A percentile compares a stretch with the other conserved stretches of the same genome.
These are phyloP conservation scores for Meyerozyma elateridarum DNA, from an alignment of 1,139 yeast genomes.

Conservation along the genomic window DNA sequence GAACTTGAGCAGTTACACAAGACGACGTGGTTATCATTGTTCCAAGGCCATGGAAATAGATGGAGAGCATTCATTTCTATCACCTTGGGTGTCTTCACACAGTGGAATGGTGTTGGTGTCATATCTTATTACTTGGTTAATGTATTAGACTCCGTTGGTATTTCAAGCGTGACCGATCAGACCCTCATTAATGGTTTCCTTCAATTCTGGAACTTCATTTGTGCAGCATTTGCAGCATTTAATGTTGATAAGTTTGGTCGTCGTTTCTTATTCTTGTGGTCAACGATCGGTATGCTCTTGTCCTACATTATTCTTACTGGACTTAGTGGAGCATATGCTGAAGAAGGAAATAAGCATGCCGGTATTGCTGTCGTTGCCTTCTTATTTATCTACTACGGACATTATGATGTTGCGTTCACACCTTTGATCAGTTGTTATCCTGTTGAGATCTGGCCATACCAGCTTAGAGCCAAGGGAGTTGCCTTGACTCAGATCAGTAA, in stretches of 20 bases:
- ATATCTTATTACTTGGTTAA: conserved; percentile 13
- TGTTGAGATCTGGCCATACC: conserved; percentile 27
- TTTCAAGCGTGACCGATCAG: conserved; percentile 9
- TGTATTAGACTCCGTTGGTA: conserved; percentile 13
- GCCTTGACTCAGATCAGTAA: conserved; percentile 5
- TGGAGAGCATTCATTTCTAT: conserved; percentile 8
- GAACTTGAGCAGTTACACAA: not conserved
- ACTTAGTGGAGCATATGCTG: conserved; percentile 26
- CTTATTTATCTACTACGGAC: conserved; percentile 28
- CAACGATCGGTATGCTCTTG: conserved; percentile 18
- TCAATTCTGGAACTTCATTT: too few relatives aligned
- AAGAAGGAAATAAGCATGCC: conserved; percentile 18
- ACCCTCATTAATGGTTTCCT: too few relatives aligned
- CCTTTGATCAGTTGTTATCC: conserved; percentile 22
- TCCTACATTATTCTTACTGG: conserved; percentile 30
- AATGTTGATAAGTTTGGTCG: conserved; percentile 7
- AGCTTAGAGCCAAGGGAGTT: conserved; percentile 13
- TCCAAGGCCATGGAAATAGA: conserved; percentile 5
- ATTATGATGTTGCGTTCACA: conserved; percentile 22
- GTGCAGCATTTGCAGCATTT: too few relatives aligned
- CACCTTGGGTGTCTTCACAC: conserved; percentile 10
- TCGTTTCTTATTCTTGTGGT: conserved; percentile 8
- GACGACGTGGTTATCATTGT: conserved; percentile 1
- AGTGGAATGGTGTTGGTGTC: conserved; percentile 12
- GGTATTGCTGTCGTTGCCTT: conserved; percentile 32